A percentile compares a stretch with the other conserved stretches of the same genome.
These are phyloP conservation scores for Amaranthus hypochondriacus DNA, from an alignment of 148 eudicot species.

Conservation along the genomic window DNA sequence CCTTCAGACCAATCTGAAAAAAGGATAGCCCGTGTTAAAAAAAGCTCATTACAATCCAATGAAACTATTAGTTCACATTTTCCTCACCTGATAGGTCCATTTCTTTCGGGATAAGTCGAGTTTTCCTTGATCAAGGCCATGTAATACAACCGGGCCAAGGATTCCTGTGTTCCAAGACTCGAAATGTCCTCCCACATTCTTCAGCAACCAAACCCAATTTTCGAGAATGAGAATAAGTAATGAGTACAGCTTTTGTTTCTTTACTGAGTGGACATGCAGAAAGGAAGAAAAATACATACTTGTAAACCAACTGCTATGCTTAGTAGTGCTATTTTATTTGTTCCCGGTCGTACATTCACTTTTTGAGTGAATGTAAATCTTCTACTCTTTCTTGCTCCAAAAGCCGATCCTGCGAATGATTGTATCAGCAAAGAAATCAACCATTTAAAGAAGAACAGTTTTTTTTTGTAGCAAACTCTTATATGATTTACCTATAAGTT, in stretches of 20 bases:
- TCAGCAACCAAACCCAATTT: slow-evolving; percentile 5
- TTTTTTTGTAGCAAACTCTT: neutral
- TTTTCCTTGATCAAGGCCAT: slow-evolving; percentile 49
- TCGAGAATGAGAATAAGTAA: no score
- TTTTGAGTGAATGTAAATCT: slow-evolving; percentile 46
- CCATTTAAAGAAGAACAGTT: no score
- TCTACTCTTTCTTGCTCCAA: slow-evolving; percentile 64
- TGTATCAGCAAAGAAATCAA: neutral
- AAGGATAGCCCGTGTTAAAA: slow-evolving; percentile 8
- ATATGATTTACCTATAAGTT: slow-evolving; percentile 54
- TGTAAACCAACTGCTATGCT: slow-evolving; percentile 93
- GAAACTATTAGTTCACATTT: neutral
- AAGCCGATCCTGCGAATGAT: slow-evolving; percentile 56
- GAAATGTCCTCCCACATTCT: slow-evolving; percentile 86
- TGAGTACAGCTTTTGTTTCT: neutral
- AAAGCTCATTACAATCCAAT: neutral
- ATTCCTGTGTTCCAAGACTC: slow-evolving; percentile 68
- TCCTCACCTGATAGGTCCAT: slow-evolving; percentile 65
- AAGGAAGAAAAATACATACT: slow-evolving; percentile 34
- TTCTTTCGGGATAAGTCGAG: slow-evolving; percentile 50
- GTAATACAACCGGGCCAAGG: slow-evolving; percentile 57
- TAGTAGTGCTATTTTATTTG: slow-evolving; percentile 62
- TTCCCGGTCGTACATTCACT: slow-evolving; percentile 62
- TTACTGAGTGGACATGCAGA: neutral
- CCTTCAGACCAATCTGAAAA: slow-evolving; percentile 79